Base-by-base conservation (phyloP, 2,329 filamentous ascomycete species). In the Alternaria sp. region DNA sequence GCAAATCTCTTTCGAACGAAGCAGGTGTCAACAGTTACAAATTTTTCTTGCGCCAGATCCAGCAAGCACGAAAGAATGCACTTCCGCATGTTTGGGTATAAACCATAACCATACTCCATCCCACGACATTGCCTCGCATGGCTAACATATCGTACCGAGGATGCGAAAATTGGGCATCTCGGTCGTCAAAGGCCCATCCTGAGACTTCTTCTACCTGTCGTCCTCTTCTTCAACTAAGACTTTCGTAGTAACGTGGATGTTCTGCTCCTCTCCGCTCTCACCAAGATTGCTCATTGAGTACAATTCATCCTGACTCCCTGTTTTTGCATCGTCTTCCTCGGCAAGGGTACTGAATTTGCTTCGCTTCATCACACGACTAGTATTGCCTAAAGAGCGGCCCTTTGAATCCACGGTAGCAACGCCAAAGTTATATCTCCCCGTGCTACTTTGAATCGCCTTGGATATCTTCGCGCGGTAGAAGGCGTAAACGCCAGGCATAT, bases 301-400 rank as follows among this genome's bases (percentile, higher is more conserved):
- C 17, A 46, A 29, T 33, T 46, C 44, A 13, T 46, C 29, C 44
- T 46, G 44, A 13, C 44, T 46, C n/a, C 44, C 44, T 46, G 44
- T 46, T 34, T 17, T 24, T 34, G 14, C 11, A 29, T 46, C 17
- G 13, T 46, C 44, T 46, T 46, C 29, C 17, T 46, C 29, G 17
- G 11, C 29, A n/a, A 33, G 44, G 14, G 29, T 46, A 23, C 44
- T 24, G 26, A 31, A 4, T 13, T 46, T 46, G 29, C 29, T 34
- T 23, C 29, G 17, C 2, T 46, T 46, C 23, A n/a, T 46, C 1
- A 46, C 29, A 34, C 44, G 29, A 33, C 29, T 46, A 24, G 29
- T 17, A 23, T 46, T 46, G 29, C 44, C 44, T 31, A 46, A 34
- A n/a, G 44, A 46, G 31, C 44, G 44, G 11, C 44, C 44, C 44